phyloP scores from a whole-genome alignment of 768 basidiomycete genomes.

The Mycena belliarum region DNA sequence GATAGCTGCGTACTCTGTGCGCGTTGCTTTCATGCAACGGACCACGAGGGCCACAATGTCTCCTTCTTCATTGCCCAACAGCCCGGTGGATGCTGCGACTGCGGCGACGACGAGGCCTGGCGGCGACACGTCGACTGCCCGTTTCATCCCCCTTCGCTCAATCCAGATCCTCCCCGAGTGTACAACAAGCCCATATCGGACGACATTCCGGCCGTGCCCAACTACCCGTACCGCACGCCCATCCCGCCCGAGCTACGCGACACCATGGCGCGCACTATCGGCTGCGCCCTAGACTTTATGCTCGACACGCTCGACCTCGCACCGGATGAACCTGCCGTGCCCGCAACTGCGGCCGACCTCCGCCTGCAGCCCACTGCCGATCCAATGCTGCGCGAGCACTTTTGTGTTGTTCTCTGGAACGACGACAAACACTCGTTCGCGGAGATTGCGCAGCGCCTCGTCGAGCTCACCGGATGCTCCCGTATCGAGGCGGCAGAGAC shows the following conservation, averaged over 20 bases:
- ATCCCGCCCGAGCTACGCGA: slow-evolving; percentile 70
- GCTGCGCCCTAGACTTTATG: slow-evolving; percentile 78
- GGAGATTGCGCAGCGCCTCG: slow-evolving; percentile 77
- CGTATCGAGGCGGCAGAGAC: slow-evolving; percentile 58
- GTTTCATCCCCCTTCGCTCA: slow-evolving; percentile 62
- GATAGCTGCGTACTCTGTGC: slow-evolving; percentile 90
- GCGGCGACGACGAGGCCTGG: slow-evolving; percentile 92
- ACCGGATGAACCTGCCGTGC: slow-evolving; percentile 74
- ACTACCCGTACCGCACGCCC: slow-evolving; percentile 57
- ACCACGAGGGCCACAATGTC: slow-evolving; percentile 86
- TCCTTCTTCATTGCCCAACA: slow-evolving; percentile 93
- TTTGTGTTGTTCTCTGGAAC: slow-evolving; percentile 88
- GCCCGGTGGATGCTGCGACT: slow-evolving; percentile 92
- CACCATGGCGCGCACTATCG: slow-evolving; percentile 73
- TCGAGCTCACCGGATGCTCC: slow-evolving; percentile 48
- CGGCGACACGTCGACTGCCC: slow-evolving; percentile 65
- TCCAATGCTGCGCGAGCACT: slow-evolving; percentile 77
- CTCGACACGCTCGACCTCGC: slow-evolving; percentile 82
- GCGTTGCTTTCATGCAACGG: slow-evolving; percentile 86
- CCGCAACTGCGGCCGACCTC: slow-evolving; percentile 65
- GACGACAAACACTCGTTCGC: slow-evolving; percentile 96
- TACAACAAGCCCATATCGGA: slow-evolving; percentile 42
- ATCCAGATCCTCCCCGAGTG: slow-evolving; percentile 39
- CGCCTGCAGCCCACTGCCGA: slow-evolving; percentile 75
- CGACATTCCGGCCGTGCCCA: slow-evolving; percentile 60